These are phyloP conservation scores for Theileria sp. DNA, from an alignment of 169 alveolate genomes.

Conservation along the genomic window DNA sequence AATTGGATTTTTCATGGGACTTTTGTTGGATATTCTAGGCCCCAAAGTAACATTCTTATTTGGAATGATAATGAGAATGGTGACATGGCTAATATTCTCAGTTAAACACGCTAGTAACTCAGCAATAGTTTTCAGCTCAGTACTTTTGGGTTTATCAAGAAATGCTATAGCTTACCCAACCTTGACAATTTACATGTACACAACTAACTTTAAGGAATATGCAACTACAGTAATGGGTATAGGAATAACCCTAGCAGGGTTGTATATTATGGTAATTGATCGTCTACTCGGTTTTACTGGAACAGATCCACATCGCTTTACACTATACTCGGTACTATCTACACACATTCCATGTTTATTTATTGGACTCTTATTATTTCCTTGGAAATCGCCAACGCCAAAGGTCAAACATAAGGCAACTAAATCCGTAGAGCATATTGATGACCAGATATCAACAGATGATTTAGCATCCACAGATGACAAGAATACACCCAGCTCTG, in stretches of 20 bases:
- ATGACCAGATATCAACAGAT: constrained; percentile 9
- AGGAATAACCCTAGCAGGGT: constrained; percentile 23
- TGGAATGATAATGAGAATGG: constrained; percentile 33
- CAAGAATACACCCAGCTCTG: neutral
- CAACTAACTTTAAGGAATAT: constrained; percentile 24
- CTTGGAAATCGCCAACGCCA: constrained; percentile 21
- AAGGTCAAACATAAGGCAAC: neutral
- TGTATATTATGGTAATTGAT: constrained; percentile 27
- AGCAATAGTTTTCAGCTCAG: constrained; percentile 13
- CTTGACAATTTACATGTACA: constrained; percentile 47
- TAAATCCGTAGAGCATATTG: neutral
- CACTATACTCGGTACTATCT: constrained; percentile 9
- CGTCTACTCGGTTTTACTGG: constrained; percentile 13
- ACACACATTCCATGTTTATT: constrained; percentile 41
- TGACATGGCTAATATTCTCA: constrained; percentile 47
- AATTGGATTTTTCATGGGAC: constrained; percentile 39
- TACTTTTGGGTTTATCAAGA: constrained; percentile 34
- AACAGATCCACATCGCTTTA: constrained; percentile 15
- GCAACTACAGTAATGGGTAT: constrained; percentile 40
- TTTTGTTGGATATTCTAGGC: constrained; percentile 51
- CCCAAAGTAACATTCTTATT: constrained; percentile 45
- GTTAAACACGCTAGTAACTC: constrained; percentile 1
- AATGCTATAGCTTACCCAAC: constrained; percentile 54
- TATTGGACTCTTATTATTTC: constrained; percentile 17
- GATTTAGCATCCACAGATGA: neutral